Base-by-base conservation (phyloP, 768 basidiomycete species). In the Lentinula raphanica region DNA sequence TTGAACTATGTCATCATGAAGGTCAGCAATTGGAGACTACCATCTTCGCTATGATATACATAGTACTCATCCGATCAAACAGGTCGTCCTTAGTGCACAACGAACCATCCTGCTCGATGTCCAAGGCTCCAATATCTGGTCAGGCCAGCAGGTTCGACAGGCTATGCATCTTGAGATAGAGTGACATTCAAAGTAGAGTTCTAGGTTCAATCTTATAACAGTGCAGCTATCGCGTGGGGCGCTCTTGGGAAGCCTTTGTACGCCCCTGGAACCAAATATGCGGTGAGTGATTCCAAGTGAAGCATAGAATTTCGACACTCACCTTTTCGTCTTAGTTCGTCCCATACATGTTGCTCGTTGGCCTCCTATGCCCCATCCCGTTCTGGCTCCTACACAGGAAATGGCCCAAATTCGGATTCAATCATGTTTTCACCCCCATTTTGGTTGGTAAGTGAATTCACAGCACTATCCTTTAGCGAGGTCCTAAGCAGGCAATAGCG, bases 71-170 rank as follows among this genome's bases (percentile, higher is more conserved):
- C 17, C 21, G 27, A 9, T 50, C 35, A 15, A 45, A 0, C 49
- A 69, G 67, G 63, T 65, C 2, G 62, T 74, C 27, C 46, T 72
- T 44, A 54, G 35, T n/a, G 35, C 68, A 5, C 72, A 84, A 54
- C 71, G 74, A 13, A 67, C 68, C 3, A 64, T 79, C 36, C 72
- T 82, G 13, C 69, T 68, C 12, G 71, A 71, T 27, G 75, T 80
- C 12, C 76, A 81, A 60, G 80, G 79, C 23, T 71, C 77, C 3
- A 80, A 80, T 66, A 75, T 82, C 42, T 83, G 81, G 80, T 80
- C 77, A 35, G 81, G 81, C 8, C 80, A 81, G 64, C 79, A 81
- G 64, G 75, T 70, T n/a, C 12, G 42, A 36, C 31, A n/a, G 21
- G 11, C n/a, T 19, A 8, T 35, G 12, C 5, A 19, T 15, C 15